A percentile compares a stretch with the other conserved stretches of the same genome.
phyloP scores from a whole-genome alignment of 768 basidiomycete genomes.

The Tricholoma terreum region DNA sequence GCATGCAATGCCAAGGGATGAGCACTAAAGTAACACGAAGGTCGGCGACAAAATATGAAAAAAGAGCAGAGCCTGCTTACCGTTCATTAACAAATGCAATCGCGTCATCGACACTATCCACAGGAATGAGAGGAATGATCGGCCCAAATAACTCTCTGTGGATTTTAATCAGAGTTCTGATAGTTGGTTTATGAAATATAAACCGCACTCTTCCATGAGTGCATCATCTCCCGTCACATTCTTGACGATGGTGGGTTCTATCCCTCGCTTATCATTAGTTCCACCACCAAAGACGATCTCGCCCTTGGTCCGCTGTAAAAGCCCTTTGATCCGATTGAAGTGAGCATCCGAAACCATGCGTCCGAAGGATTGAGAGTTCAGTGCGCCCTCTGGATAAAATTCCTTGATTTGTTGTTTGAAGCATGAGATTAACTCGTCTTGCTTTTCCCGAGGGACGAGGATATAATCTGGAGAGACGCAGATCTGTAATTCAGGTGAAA shows the following conservation, averaged over 20 bases:
- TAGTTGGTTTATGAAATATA: background rate
- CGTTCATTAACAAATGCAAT: constrained; percentile 50
- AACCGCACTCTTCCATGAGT: constrained; percentile 55
- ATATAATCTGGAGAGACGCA: constrained; percentile 59
- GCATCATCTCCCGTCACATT: constrained; percentile 53
- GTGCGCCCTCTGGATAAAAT: constrained; percentile 55
- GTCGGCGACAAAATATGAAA: background rate
- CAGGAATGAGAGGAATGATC: constrained; percentile 57
- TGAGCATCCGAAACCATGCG: constrained; percentile 55
- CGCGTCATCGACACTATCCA: constrained; percentile 54
- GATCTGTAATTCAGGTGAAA: constrained; percentile 42
- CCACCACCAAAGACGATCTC: constrained; percentile 51
- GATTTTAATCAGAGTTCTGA: background rate
- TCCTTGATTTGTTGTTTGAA: constrained; percentile 39
- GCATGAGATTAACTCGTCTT: constrained; percentile 45
- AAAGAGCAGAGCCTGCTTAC: constrained; percentile 29
- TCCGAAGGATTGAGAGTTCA: constrained; percentile 40
- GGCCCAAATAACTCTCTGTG: constrained; percentile 74
- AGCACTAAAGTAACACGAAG: constrained; percentile 34
- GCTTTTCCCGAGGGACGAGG: constrained; percentile 34
- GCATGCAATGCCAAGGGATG: constrained; percentile 62
- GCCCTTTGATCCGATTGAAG: constrained; percentile 46
- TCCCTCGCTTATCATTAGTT: constrained; percentile 38
- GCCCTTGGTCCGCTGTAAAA: constrained; percentile 56
- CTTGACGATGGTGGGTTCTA: constrained; percentile 61